Base-by-base conservation (phyloP, 2,329 filamentous ascomycete species). In the Calonectria hongkongensis region DNA sequence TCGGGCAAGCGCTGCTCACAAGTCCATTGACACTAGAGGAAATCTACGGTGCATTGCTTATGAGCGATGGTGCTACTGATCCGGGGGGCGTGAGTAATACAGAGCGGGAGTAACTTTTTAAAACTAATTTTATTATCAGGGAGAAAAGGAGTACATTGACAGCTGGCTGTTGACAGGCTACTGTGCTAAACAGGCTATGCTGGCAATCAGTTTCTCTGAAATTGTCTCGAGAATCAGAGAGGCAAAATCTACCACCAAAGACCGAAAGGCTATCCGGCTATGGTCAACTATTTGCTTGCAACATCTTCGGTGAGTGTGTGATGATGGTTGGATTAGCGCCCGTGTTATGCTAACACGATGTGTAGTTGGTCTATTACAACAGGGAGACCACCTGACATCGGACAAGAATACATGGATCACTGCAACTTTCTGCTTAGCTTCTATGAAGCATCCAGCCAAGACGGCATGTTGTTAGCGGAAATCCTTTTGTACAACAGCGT, bases 151-250 rank as follows among this genome's bases (percentile, higher is more conserved):
- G 27, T 68, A 62, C 4, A 68, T 68, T 27, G 66, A 68, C 54
- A 63, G 66, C n/a, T 68, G 66, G 66, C 36, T 68, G 54, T 9
- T 68, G 21, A 68, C 66, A 1, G 66, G 66, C 0, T 68, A 68
- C n/a, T 68, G 66, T 21, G 54, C 30, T 4, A 62, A 62, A 30
- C 66, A 68, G 47, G 66, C 66, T 0, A 68, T 68, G 66, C 66
- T 68, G 2, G 39, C 54, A 3, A 68, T 68, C 10, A 68, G 45
- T 45, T 68, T 68, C 36, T 63, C 66, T 6, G 25, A 50, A 16
- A 63, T 63, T 7, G 45, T 62, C 8, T 25, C 58, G 2, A 62
- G 47, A 9, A 68, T 68, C 12, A 62, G 18, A 21, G 41, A 62
- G 12, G 54, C 27, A 1, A 68, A 28, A 18, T 16, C 66, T 2